Percentiles rank a stretch among this genome's conserved stretches.
Evolutionary conservation across 352 stramenopile genomes (phyloP).

Genomic region (Saprolegnia parasitica): DNA sequence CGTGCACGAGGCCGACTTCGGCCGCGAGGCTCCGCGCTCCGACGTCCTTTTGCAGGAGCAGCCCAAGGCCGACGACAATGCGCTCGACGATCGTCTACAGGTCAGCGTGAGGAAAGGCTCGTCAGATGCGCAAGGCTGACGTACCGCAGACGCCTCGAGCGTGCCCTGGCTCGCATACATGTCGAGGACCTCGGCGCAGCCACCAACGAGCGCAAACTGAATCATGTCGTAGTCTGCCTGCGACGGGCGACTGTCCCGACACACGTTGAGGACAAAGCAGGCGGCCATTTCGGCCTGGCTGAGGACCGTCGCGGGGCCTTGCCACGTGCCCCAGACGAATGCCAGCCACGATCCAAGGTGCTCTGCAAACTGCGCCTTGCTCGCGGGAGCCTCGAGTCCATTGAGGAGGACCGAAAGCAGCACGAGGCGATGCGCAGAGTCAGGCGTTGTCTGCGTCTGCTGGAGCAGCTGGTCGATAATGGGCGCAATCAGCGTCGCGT

Average conservation of each 20-base stretch:
- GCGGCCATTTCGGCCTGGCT: conserved; percentile 52
- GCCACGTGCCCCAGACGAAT: conserved; percentile 60
- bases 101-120: not conserved
- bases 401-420: conserved; percentile 62
- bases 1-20: conserved; percentile 59
- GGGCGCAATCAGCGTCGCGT: conserved; percentile 40
- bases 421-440: conserved; percentile 48
- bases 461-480: conserved; percentile 45
- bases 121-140: too few species aligned
- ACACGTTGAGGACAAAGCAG: conserved; percentile 68
- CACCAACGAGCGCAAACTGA: conserved; percentile 65
- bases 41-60: conserved; percentile 59
- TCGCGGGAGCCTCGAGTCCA: conserved; percentile 47
- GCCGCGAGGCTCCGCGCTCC: conserved; percentile 51
- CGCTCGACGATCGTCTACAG: conserved; percentile 47
- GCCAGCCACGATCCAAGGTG: conserved; percentile 50
- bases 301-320: conserved; percentile 35
- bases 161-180: conserved; percentile 26
- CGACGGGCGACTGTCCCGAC: conserved; percentile 40
- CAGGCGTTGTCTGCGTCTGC: conserved; percentile 35
- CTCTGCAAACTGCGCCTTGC: conserved; percentile 48
- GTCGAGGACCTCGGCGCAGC: conserved; percentile 63
- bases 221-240: conserved; percentile 58
- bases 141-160: conserved; percentile 31
- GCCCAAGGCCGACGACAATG: conserved; percentile 56